Percentiles rank a stretch among this genome's conserved stretches.
phyloP scores from a whole-genome alignment of 2,329 filamentous ascomycete genomes.

The Penicillium rolfsii region DNA sequence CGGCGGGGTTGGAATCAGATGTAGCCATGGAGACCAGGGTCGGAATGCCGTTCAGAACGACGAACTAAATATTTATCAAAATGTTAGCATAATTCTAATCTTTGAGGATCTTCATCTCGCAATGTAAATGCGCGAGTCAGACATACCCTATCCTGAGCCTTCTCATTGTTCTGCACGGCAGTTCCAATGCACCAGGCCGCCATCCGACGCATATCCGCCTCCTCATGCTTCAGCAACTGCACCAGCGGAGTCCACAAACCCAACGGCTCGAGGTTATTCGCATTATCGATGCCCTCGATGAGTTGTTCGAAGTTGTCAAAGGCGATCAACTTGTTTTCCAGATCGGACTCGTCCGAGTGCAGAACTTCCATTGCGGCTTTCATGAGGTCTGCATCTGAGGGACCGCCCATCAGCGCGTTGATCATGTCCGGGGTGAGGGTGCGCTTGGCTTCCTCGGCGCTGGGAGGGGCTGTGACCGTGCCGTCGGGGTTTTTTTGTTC shows the following conservation, averaged over 20 bases:
- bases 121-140: neutral
- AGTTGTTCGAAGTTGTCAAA: slow-evolving; percentile 96
- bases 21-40: slow-evolving; percentile 68
- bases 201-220: slow-evolving; percentile 75
- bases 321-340: slow-evolving; percentile 77
- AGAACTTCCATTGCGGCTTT: slow-evolving; percentile 78
- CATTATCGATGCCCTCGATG: slow-evolving; percentile 91
- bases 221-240: slow-evolving; percentile 67
- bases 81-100: slow-evolving; percentile 26
- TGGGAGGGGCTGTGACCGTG: slow-evolving; percentile 40
- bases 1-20: slow-evolving; percentile 62
- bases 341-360: slow-evolving; percentile 64
- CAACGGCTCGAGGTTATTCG: slow-evolving; percentile 84
- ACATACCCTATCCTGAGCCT: slow-evolving; percentile 73
- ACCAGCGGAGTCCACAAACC: slow-evolving; percentile 82
- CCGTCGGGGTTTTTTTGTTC: slow-evolving; percentile 40
- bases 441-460: slow-evolving; percentile 39
- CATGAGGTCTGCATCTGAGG: slow-evolving; percentile 92
- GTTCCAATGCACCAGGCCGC: slow-evolving; percentile 95
- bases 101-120: neutral
- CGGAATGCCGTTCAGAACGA: slow-evolving; percentile 68
- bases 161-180: slow-evolving; percentile 93
- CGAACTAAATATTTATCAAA: slow-evolving; percentile 45
- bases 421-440: slow-evolving; percentile 71
- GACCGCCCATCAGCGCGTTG: slow-evolving; percentile 75